A percentile compares a stretch with the other conserved stretches of the same genome.
phyloP scores from a whole-genome alignment of 1,284 basidiomycete species.

The Coniferiporia weirii region DNA sequence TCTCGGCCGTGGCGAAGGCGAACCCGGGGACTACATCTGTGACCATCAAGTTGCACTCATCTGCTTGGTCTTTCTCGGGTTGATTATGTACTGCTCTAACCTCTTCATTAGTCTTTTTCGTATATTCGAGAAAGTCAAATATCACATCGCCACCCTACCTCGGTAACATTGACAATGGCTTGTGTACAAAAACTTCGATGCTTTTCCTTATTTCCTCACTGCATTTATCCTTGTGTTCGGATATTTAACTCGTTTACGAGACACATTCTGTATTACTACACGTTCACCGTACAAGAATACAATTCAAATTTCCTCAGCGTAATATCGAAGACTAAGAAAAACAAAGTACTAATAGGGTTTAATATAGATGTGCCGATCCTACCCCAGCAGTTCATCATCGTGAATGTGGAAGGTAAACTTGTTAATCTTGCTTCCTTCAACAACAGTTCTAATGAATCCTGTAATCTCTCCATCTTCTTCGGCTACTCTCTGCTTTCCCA shows the following conservation, averaged over 20 bases:
- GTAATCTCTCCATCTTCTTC: slow-evolving; percentile 24
- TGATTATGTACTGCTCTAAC: slow-evolving; percentile 74
- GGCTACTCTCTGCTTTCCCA: slow-evolving; percentile 23
- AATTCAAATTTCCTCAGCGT: not conserved
- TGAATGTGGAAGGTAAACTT: slow-evolving; percentile 17
- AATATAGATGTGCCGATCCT: not conserved
- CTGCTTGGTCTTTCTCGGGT: slow-evolving; percentile 66
- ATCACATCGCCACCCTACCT: not conserved
- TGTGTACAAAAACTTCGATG: not conserved
- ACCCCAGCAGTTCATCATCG: slow-evolving; percentile 10
- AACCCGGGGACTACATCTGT: slow-evolving; percentile 55
- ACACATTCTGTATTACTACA: not conserved
- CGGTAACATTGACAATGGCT: not conserved
- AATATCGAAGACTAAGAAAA: not conserved
- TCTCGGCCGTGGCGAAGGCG: slow-evolving; percentile 38
- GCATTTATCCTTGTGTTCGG: not conserved
- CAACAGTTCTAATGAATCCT: slow-evolving; percentile 30
- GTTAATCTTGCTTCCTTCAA: slow-evolving; percentile 5
- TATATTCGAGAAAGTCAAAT: slow-evolving; percentile 83
- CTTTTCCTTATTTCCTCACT: not conserved
- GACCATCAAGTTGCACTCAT: slow-evolving; percentile 70
- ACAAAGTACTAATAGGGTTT: not conserved
- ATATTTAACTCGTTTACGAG: not conserved
- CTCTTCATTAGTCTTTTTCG: slow-evolving; percentile 81
- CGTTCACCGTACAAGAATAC: not conserved